Percentiles rank a stretch among this genome's conserved stretches.
Conservation (phyloP, 768 basidiomycete species). For the Coprinopsis cinerea region DNA sequence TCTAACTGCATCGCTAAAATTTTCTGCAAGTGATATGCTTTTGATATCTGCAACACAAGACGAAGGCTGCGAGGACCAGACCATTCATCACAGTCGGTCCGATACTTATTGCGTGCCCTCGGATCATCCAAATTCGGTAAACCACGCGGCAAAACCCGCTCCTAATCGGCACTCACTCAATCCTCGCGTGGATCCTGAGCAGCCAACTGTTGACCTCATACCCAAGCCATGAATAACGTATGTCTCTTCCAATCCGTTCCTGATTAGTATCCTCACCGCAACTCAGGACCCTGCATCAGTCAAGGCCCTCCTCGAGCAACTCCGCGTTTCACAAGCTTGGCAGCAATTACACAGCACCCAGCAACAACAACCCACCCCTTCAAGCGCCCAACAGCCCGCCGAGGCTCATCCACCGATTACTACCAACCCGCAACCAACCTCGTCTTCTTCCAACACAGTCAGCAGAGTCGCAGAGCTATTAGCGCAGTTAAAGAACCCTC, state of each 20-base stretch:
- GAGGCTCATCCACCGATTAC: neutral
- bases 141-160: too few relatives aligned
- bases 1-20: too few relatives aligned
- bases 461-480: neutral
- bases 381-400: neutral
- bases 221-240: too few relatives aligned
- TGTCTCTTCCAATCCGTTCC: constrained; percentile 3
- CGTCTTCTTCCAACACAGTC: neutral
- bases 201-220: too few relatives aligned
- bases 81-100: too few relatives aligned
- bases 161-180: too few relatives aligned
- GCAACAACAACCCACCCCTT: neutral
- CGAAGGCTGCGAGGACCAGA: too few relatives aligned
- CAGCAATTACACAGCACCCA: constrained; percentile 33
- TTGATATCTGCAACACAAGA: too few relatives aligned
- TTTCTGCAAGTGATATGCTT: too few relatives aligned
- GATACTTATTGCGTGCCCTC: too few relatives aligned
- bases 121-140: too few relatives aligned
- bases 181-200: too few relatives aligned
- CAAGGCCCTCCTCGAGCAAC: constrained; percentile 63
- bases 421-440: neutral
- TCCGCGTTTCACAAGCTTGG: constrained; percentile 67
- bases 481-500: neutral
- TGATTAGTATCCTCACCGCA: constrained; percentile 2
- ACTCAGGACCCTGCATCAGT: constrained; percentile 62